Evolutionary conservation across 2,329 filamentous ascomycete species (phyloP).

Genomic region (Aureobasidium mangrovei): DNA sequence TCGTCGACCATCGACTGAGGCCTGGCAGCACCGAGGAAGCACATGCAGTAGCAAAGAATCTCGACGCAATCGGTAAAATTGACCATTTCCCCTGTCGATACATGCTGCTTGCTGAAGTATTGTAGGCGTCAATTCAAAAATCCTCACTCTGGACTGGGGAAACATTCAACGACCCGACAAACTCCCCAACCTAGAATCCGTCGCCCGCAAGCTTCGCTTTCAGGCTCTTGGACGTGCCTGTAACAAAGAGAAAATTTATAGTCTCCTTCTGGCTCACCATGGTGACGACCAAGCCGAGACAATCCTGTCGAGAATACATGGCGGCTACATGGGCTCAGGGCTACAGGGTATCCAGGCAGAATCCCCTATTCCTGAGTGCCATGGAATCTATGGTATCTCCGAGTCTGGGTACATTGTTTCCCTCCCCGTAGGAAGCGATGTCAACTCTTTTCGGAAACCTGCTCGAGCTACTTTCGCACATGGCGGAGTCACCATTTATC

Average conservation of each 20-base stretch:
- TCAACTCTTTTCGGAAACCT: background rate
- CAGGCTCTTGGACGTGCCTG: slow-evolving; percentile 58
- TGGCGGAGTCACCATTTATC: slow-evolving; percentile 57
- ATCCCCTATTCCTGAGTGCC: slow-evolving; percentile 73
- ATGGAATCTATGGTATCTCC: slow-evolving; percentile 62
- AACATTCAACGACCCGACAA: slow-evolving; percentile 31
- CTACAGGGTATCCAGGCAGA: slow-evolving; percentile 59
- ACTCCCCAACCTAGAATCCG: slow-evolving; percentile 62
- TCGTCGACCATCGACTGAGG: slow-evolving; percentile 55
- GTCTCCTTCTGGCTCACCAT: slow-evolving; percentile 76
- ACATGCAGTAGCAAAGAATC: slow-evolving; percentile 38
- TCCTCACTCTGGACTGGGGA: slow-evolving; percentile 32
- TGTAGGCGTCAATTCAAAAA: slow-evolving; percentile 15
- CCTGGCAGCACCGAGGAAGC: slow-evolving; percentile 48
- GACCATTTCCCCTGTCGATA: background rate
- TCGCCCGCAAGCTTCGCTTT: slow-evolving; percentile 67
- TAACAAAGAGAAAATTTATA: slow-evolving; percentile 40
- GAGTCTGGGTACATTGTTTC: slow-evolving; percentile 23
- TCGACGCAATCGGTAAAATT: slow-evolving; percentile 34
- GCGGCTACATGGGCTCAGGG: slow-evolving; percentile 59
- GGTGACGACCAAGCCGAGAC: slow-evolving; percentile 88
- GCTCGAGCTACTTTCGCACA: background rate
- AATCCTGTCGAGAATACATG: slow-evolving; percentile 65
- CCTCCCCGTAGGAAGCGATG: background rate
- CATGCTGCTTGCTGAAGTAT: background rate